Percentiles rank a stretch among this genome's conserved stretches.
These are phyloP conservation scores for Cytospora paraplurivora DNA, from an alignment of 2,329 filamentous ascomycete genomes.

Conservation along the genomic window DNA sequence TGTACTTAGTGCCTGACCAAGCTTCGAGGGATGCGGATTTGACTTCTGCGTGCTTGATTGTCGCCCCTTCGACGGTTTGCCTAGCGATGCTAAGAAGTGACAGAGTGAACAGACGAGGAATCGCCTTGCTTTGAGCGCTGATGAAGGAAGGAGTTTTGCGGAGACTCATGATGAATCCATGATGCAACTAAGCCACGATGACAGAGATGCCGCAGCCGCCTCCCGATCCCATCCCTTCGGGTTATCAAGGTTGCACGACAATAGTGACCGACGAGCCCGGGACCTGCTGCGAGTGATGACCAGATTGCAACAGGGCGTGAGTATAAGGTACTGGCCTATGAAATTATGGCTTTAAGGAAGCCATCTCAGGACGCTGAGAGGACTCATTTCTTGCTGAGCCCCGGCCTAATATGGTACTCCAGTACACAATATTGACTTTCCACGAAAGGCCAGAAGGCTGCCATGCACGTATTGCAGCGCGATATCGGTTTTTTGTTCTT, in stretches of 20 bases:
- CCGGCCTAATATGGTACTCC: not conserved
- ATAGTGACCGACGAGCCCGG: constrained; percentile 14
- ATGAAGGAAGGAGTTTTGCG: not conserved
- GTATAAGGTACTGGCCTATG: not conserved
- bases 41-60: not conserved
- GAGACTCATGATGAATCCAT: not conserved
- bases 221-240: not conserved
- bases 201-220: not conserved
- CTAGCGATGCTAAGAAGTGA: not conserved
- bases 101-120: too few species aligned
- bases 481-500: not conserved
- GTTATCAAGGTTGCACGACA: constrained; percentile 19
- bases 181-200: not conserved
- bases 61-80: not conserved
- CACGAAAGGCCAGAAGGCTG: not conserved
- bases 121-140: not conserved
- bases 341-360: not conserved
- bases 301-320: constrained; percentile 7
- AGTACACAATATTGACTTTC: not conserved
- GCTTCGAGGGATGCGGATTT: not conserved
- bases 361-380: not conserved
- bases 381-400: not conserved
- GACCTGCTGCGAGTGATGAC: constrained; percentile 20
- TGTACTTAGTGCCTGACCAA: not conserved
- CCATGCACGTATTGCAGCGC: constrained; percentile 14